phyloP scores from a whole-genome alignment of 73 alveolate species.

The Diophrys sp. region DNA sequence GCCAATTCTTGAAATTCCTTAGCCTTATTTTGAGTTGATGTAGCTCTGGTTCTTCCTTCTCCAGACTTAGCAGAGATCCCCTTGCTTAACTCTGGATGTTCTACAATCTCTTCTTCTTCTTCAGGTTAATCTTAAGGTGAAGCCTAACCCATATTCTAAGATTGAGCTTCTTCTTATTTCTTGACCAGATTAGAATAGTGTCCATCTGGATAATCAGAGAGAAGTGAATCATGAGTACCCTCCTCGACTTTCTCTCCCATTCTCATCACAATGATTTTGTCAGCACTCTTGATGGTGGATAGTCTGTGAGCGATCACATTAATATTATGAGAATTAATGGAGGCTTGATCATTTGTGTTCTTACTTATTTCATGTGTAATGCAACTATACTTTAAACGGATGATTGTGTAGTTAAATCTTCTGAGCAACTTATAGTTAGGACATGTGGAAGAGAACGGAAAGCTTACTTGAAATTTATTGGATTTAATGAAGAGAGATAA shows the following conservation, averaged over 20 bases:
- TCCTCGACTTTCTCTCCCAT: constrained; percentile 82
- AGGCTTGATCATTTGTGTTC: too few species aligned
- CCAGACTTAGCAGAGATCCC: not conserved
- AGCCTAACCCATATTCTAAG: too few species aligned
- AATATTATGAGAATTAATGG: too few species aligned
- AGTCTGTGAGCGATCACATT: constrained; percentile 90
- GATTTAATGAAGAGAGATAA: too few species aligned
- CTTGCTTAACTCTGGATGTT: not conserved
- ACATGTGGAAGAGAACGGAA: too few species aligned
- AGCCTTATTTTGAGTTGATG: not conserved
- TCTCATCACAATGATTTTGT: constrained; percentile 80
- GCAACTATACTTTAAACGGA: too few species aligned
- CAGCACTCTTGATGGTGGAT: constrained; percentile 87
- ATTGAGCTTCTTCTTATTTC: constrained; percentile 44
- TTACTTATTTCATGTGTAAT: too few species aligned
- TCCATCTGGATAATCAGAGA: constrained; percentile 58
- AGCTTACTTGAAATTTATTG: too few species aligned
- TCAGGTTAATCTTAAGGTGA: too few species aligned
- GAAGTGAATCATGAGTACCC: constrained; percentile 81
- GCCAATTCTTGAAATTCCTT: not conserved
- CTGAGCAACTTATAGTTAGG: too few species aligned
- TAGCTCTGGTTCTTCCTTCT: not conserved
- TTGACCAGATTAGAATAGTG: constrained; percentile 57
- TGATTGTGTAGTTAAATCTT: too few species aligned
- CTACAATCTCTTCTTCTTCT: constrained; percentile 10